phyloP scores from a whole-genome alignment of 257 asterid genomes.

The Gentiana macrophylla region DNA sequence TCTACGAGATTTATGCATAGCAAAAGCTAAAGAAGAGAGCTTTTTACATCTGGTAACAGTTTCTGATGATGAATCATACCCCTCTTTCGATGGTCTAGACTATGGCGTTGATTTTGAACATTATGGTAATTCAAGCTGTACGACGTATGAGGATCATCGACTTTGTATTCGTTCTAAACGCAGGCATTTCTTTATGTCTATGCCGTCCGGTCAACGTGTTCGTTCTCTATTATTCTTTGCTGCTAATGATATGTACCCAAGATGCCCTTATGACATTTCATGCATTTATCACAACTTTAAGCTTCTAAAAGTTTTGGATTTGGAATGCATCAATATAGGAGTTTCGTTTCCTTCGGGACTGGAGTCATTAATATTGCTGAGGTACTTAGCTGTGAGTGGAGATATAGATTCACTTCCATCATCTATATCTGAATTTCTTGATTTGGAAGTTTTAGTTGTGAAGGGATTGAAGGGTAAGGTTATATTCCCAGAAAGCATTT shows the following conservation, averaged over 20 bases:
- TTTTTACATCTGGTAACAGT: neutral
- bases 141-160: neutral
- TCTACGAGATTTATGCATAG: neutral
- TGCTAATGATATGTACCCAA: neutral
- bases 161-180: neutral
- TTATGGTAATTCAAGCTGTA: neutral
- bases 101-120: neutral
- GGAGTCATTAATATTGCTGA: neutral
- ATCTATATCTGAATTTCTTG: neutral
- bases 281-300: constrained; percentile 1
- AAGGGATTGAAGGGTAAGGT: too few species aligned
- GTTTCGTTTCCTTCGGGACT: neutral
- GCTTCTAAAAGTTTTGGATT: constrained; percentile 4
- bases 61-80: neutral
- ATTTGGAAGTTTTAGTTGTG: neutral
- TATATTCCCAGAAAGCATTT: neutral
- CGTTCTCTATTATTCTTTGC: constrained; percentile 5
- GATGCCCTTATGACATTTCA: constrained; percentile 4
- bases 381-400: neutral
- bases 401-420: neutral
- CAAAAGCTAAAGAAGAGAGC: constrained; percentile 2
- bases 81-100: neutral
- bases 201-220: neutral
- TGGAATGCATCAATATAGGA: constrained; percentile 3
- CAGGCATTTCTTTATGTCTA: neutral